Evolutionary conservation across 176 grass and related monocot genomes (phyloP).

Genomic region (Coix lacrymajobi): DNA sequence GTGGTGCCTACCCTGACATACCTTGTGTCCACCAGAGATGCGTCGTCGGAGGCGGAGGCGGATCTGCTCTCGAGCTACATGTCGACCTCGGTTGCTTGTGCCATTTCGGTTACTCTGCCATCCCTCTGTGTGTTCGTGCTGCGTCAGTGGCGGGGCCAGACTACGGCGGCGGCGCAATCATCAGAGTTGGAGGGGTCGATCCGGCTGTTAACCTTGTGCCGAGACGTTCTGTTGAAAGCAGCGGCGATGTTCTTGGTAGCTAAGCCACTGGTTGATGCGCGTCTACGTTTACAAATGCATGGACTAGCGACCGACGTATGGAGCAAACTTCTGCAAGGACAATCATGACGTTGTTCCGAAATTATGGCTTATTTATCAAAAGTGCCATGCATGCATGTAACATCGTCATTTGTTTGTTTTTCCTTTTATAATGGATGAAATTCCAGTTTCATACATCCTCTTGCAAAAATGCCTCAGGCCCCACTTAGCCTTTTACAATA

Average conservation of each 20-base stretch:
- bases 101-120: not conserved
- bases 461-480: too few species aligned
- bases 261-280: not conserved
- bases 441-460: too few species aligned
- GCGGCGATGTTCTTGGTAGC: not conserved
- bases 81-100: not conserved
- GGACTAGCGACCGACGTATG: not conserved
- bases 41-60: not conserved
- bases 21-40: not conserved
- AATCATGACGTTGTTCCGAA: too few species aligned
- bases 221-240: not conserved
- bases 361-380: too few species aligned
- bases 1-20: not conserved
- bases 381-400: too few species aligned
- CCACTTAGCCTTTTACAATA: too few species aligned
- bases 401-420: too few species aligned
- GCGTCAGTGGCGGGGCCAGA: not conserved
- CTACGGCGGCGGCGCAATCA: not conserved
- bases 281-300: not conserved
- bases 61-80: not conserved
- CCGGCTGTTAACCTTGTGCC: not conserved
- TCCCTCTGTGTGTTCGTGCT: not conserved
- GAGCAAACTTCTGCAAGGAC: not conserved
- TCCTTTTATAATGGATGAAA: too few species aligned
- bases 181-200: not conserved